phyloP scores from a whole-genome alignment of 129 eudicot species.

The Tagetes erecta region DNA sequence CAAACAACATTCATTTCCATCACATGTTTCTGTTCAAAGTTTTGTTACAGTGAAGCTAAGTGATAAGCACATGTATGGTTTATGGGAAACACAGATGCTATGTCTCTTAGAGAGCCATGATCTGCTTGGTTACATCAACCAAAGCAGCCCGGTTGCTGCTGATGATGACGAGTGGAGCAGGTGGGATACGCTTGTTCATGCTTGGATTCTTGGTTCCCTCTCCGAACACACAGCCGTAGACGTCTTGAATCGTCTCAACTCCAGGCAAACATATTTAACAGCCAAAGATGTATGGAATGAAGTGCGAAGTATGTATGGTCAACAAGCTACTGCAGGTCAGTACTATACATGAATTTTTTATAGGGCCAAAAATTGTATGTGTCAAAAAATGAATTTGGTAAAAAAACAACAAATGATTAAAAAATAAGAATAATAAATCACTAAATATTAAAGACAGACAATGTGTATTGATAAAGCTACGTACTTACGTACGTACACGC shows the following conservation, averaged over 20 bases:
- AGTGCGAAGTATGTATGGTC: neutral
- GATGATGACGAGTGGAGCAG: neutral
- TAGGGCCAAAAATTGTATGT: too few species aligned
- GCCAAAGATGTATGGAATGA: neutral
- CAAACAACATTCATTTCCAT: neutral
- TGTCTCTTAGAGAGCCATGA: slow-evolving; percentile 6
- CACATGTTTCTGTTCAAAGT: neutral
- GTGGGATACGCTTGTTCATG: slow-evolving; percentile 5
- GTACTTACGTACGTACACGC: too few species aligned
- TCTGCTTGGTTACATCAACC: neutral
- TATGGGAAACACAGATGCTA: slow-evolving; percentile 7
- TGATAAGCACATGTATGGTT: neutral
- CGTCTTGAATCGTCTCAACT: neutral
- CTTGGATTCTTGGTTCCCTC: slow-evolving; percentile 6
- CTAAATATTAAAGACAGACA: too few species aligned
- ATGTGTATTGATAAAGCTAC: too few species aligned
- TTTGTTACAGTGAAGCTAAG: slow-evolving; percentile 14
- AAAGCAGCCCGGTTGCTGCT: neutral
- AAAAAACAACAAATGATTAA: too few species aligned
- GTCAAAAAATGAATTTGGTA: too few species aligned
- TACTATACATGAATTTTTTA: neutral
- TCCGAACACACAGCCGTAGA: neutral
- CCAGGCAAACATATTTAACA: neutral
- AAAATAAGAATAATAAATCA: too few species aligned
- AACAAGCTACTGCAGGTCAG: neutral